Conservation (phyloP, 2,329 filamentous ascomycete genomes). For the Aureobasidium sp. region DNA sequence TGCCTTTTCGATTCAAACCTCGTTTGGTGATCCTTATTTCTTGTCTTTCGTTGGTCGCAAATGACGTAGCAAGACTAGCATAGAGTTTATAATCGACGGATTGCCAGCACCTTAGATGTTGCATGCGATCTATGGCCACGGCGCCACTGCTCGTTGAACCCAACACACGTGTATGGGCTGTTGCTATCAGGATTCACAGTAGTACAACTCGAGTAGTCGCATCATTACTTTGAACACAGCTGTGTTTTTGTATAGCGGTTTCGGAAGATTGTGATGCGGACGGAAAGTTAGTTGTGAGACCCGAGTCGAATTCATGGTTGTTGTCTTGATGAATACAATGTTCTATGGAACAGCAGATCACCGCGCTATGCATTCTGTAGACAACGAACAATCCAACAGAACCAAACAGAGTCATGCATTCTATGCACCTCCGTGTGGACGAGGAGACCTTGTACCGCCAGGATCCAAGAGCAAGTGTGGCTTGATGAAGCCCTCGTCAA, state of each 20-base stretch:
- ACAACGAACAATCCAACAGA: neutral
- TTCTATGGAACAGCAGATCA: neutral
- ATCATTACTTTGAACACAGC: no score
- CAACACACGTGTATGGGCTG: no score
- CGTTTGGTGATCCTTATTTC: neutral
- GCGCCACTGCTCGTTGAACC: no score
- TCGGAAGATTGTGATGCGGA: neutral
- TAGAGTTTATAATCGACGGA: no score
- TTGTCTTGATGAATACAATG: neutral
- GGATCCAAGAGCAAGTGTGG: slow-evolving; percentile 78
- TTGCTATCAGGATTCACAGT: no score
- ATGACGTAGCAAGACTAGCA: no score
- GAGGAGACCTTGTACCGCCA: slow-evolving; percentile 19
- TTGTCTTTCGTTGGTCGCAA: neutral
- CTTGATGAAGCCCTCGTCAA: slow-evolving; percentile 96
- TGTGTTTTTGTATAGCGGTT: no score
- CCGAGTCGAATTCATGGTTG: neutral
- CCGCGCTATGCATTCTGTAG: neutral
- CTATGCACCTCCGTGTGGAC: slow-evolving; percentile 10
- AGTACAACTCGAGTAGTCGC: no score
- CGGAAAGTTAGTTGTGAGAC: neutral
- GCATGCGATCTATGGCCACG: no score
- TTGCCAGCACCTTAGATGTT: no score
- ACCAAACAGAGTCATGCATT: neutral
- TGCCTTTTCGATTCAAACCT: neutral